Conservation (phyloP, 306 rosid genomes). For the Pyrus pyrifolia region DNA sequence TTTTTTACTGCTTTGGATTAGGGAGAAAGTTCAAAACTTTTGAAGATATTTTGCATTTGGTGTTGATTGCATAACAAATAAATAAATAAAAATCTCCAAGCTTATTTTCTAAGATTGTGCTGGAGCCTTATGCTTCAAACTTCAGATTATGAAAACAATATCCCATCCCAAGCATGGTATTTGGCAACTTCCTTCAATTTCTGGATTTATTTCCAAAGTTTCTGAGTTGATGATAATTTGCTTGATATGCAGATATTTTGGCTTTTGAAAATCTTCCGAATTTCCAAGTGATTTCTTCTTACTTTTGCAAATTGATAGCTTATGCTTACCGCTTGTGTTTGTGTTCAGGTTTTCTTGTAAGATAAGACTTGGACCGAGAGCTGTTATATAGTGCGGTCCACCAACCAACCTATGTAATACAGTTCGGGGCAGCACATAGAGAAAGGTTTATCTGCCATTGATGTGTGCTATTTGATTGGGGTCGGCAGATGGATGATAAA, state of each 20-base stretch:
- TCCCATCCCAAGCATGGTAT: neutral
- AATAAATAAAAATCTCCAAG: neutral
- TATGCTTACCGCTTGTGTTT: neutral
- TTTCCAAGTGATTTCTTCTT: neutral
- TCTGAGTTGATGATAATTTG: neutral
- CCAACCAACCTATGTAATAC: neutral
- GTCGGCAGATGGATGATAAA: conserved; percentile 54
- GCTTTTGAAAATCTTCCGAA: neutral
- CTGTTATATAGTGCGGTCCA: neutral
- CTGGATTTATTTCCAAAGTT: conserved; percentile 13
- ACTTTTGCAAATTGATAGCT: conserved; percentile 2
- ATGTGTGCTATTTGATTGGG: conserved; percentile 23
- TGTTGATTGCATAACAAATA: conserved; percentile 1
- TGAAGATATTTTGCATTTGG: conserved; percentile 1
- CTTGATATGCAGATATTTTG: neutral
- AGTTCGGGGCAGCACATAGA: conserved; percentile 24
- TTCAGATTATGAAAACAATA: neutral
- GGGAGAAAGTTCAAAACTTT: neutral
- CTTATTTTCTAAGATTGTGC: conserved; percentile 2
- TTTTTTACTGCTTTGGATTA: neutral
- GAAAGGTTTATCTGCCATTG: conserved; percentile 17
- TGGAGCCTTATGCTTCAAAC: conserved; percentile 2
- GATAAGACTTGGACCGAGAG: conserved; percentile 8
- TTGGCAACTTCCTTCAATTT: neutral
- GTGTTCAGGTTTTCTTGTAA: conserved; percentile 19